Evolutionary conservation across 2,329 filamentous ascomycete species (phyloP), one percentile per base, ranked within the genome.

Genomic region (Allantophomopsis cytisporea): DNA sequence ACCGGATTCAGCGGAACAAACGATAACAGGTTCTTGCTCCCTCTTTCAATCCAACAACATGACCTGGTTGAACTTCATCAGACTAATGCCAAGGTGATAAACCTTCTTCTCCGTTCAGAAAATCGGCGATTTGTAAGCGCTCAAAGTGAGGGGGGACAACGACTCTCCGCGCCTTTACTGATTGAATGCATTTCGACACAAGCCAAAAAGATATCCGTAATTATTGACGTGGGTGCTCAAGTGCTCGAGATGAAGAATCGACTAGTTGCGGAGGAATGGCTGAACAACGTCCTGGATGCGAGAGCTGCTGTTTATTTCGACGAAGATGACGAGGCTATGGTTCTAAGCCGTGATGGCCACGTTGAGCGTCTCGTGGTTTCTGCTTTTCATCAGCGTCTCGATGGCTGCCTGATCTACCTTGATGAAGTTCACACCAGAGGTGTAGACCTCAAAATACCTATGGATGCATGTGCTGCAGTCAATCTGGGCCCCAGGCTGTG

Each of bases 1-100:
- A 77, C 73, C 0, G 81, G 80, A 0, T 86, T 86, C 49, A 82
- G 76, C 40, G 80, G 80, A 0, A 86, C 80, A 0, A 79, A 76
- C 17, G 80, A 85, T 45, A 73, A 70, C 0, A 56, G 64, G 10
- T 59, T 64, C n/a, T 50, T 78, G 0, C 59, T 85, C 0, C 79
- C 80, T 0, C 48, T 79, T 0, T 57, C 48, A 1, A 63, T 84
- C 0, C 47, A 58, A 1, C 75, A 83, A 21, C 55, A 69, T 0
- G 73, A 83, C 28, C 59, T 79, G 0, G 48, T 55, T 0, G 55
- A 59, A 0, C 72, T 81, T 31, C 58, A 57, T 1, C 74, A 82
- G 38, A 87, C 80, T 0, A 84, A 84, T 46, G 80, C 80, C 0
- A 51, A 75, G 4, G 80, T 86, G 0, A 49, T 87, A 0, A 60